phyloP scores from a whole-genome alignment of 2,329 filamentous ascomycete genomes.

The Neonectria magnoliae region DNA sequence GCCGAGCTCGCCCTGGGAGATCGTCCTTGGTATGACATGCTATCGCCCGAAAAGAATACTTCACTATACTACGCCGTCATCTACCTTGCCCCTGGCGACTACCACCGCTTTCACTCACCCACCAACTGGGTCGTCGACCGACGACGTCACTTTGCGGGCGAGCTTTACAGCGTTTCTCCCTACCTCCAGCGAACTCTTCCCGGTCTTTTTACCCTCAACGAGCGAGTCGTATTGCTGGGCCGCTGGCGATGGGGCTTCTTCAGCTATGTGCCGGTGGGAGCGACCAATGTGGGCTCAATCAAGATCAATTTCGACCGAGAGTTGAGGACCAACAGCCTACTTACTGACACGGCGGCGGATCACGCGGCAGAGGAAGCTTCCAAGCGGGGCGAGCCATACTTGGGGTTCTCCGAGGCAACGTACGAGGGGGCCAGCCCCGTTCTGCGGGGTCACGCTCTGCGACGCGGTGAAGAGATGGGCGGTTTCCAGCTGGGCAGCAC shows the following conservation, averaged over 20 bases:
- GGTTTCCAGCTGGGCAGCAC: slow-evolving; percentile 97
- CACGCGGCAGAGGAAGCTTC: slow-evolving; percentile 83
- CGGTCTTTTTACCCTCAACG: slow-evolving; percentile 95
- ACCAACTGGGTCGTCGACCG: slow-evolving; percentile 94
- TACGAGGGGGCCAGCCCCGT: slow-evolving; percentile 82
- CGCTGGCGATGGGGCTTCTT: slow-evolving; percentile 99
- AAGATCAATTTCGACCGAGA: slow-evolving; percentile 97
- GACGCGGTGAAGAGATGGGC: slow-evolving; percentile 95
- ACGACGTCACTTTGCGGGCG: slow-evolving; percentile 96
- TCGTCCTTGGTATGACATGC: slow-evolving; percentile 75
- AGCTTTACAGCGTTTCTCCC: slow-evolving; percentile 93
- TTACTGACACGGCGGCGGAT: slow-evolving; percentile 92
- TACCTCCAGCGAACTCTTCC: slow-evolving; percentile 94
- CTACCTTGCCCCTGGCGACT: slow-evolving; percentile 96
- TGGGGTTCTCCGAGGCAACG: slow-evolving; percentile 92
- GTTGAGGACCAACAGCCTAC: slow-evolving; percentile 89
- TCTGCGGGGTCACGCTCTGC: slow-evolving; percentile 83
- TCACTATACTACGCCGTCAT: slow-evolving; percentile 93
- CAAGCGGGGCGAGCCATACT: slow-evolving; percentile 80
- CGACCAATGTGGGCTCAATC: slow-evolving; percentile 97
- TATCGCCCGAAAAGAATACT: slow-evolving; percentile 70
- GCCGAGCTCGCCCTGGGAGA: slow-evolving; percentile 82
- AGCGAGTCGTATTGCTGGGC: slow-evolving; percentile 91
- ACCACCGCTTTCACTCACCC: slow-evolving; percentile 97
- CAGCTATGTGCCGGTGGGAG: slow-evolving; percentile 92